Evolutionary conservation across 805 yeast genomes (phyloP).

Genomic region (Candida insectorum): DNA sequence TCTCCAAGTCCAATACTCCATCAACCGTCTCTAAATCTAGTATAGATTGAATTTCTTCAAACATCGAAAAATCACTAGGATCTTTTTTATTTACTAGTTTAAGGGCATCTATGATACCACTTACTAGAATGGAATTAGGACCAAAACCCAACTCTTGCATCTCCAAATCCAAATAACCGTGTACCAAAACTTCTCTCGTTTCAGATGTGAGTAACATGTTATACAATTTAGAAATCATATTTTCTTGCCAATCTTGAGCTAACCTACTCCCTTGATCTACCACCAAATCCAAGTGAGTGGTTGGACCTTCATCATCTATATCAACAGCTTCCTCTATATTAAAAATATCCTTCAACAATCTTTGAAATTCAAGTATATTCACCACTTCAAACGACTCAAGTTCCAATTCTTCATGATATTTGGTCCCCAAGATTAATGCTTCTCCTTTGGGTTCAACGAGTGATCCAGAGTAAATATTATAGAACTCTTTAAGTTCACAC

Average conservation of each 20-base stretch:
- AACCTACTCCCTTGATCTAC: conserved; percentile 15
- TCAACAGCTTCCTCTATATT: too few species aligned
- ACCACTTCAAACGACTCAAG: conserved; percentile 38
- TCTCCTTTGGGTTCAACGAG: conserved; percentile 22
- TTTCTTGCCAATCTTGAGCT: conserved; percentile 38
- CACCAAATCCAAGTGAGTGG: too few species aligned
- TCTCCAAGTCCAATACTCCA: conserved; percentile 20
- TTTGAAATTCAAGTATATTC: conserved; percentile 15
- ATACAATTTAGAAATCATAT: conserved; percentile 35
- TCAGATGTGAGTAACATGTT: conserved; percentile 44
- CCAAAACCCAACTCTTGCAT: conserved; percentile 12
- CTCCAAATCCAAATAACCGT: conserved; percentile 43
- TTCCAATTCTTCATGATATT: conserved; percentile 49
- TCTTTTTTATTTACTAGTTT: conserved; percentile 13
- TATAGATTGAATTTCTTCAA: conserved; percentile 21
- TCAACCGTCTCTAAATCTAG: conserved; percentile 13
- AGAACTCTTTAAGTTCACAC: conserved; percentile 65
- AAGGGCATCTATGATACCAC: conserved; percentile 64
- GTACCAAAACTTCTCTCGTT: conserved; percentile 62
- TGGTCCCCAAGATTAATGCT: conserved; percentile 46
- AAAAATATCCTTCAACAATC: conserved; percentile 6
- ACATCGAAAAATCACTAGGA: conserved; percentile 15
- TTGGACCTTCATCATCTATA: conserved; percentile 7
- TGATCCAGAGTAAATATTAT: conserved; percentile 47
- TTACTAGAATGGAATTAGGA: conserved; percentile 42